phyloP scores from a whole-genome alignment of 1,284 basidiomycete genomes.

The Ceratobasidium sp. region DNA sequence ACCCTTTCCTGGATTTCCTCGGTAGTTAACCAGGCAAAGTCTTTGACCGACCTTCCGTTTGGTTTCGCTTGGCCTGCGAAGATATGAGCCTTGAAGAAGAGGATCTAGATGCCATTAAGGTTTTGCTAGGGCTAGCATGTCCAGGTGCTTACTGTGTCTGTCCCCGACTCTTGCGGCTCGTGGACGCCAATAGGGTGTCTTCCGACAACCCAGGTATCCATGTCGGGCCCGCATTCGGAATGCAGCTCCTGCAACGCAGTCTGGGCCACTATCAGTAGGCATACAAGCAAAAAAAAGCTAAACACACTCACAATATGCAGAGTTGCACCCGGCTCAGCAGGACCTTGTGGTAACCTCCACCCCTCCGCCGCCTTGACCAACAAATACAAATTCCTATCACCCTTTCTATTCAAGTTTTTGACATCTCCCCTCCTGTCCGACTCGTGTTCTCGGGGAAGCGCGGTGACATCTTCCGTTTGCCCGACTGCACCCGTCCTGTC shows the following conservation, averaged over 20 bases:
- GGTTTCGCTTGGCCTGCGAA: slow-evolving; percentile 74
- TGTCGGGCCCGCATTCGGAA: slow-evolving; percentile 73
- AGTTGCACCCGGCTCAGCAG: slow-evolving; percentile 69
- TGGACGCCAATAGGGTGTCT: slow-evolving; percentile 77
- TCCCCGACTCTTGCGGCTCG: slow-evolving; percentile 56
- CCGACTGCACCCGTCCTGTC: slow-evolving; percentile 57
- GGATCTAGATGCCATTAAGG: slow-evolving; percentile 56
- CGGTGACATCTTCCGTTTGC: slow-evolving; percentile 64
- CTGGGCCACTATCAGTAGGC: slow-evolving; percentile 55
- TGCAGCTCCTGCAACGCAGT: slow-evolving; percentile 74
- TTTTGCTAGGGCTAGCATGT: background rate
- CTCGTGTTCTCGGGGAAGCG: slow-evolving; percentile 67
- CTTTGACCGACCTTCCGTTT: slow-evolving; percentile 63
- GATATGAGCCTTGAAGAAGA: slow-evolving; percentile 87
- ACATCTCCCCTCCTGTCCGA: slow-evolving; percentile 72
- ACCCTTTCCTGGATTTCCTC: slow-evolving; percentile 80
- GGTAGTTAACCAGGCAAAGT: slow-evolving; percentile 92
- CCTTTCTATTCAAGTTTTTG: slow-evolving; percentile 81
- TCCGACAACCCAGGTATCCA: slow-evolving; percentile 86
- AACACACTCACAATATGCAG: slow-evolving; percentile 69
- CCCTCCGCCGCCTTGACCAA: slow-evolving; percentile 71
- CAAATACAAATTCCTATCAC: slow-evolving; percentile 88
- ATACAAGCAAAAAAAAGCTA: slow-evolving; percentile 2
- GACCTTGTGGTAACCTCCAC: slow-evolving; percentile 87
- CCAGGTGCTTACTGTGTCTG: slow-evolving; percentile 12